Base-by-base conservation (phyloP, 2,329 filamentous ascomycete genomes). In the Karstenula rhodostoma region DNA sequence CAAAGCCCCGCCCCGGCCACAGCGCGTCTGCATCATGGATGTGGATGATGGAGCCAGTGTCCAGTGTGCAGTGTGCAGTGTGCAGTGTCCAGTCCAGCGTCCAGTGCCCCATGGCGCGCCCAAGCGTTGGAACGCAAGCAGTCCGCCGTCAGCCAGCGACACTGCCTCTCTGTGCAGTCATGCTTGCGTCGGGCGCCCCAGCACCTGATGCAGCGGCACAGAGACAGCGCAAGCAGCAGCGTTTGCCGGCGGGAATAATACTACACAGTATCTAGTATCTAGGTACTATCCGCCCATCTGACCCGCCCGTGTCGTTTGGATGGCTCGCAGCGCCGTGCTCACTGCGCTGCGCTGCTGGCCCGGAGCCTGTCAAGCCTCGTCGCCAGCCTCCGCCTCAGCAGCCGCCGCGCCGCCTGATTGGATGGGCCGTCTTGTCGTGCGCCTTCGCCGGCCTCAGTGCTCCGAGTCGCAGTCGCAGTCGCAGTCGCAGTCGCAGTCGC, bases 231-330 rank as follows among this genome's bases (percentile, higher is more conserved):
- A n/a, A n/a, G n/a, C 33, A 7, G 33, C 4, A 35, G 27, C 51
- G 51, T 54, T 54, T 54, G 51, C 37, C 17, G 17, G 50, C 35
- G 29, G 33, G 10, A 35, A 35, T 12, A 35, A 35, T 35, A 13
- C n/a, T n/a, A n/a, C n/a, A n/a, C n/a, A n/a, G n/a, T n/a, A n/a
- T n/a, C n/a, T n/a, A n/a, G n/a, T n/a, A n/a, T n/a, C n/a, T n/a
- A n/a, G n/a, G n/a, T n/a, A n/a, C n/a, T n/a, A n/a, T n/a, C n/a
- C n/a, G n/a, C n/a, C 27, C 65, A 66, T 66, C 66, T 68, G 67
- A 68, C 68, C 66, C 66, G 65, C 62, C 55, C 61, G 25, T 42
- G 40, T 60, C 60, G 56, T 61, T 43, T 61, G 59, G 48, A 60
- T 49, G 43, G 46, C 25, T 32, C 29, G 29, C 29, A 32, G 29